Conservation (phyloP, 116 monocot genomes). For the Papilionanthe hybrid region DNA sequence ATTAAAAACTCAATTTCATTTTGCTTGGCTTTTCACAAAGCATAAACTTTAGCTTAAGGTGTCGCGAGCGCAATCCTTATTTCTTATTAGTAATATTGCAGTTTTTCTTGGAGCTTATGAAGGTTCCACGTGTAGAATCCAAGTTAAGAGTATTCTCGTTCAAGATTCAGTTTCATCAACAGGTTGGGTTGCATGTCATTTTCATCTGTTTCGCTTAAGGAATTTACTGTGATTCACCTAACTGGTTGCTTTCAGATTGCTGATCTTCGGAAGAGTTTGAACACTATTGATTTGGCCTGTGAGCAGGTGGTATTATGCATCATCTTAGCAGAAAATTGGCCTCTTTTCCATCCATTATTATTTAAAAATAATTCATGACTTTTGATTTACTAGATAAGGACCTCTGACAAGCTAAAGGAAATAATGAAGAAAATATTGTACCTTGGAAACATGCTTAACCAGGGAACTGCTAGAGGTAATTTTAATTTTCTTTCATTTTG, state of each 20-base stretch:
- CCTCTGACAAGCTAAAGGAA: constrained; percentile 57
- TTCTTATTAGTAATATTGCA: constrained; percentile 18
- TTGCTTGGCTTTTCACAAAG: background rate
- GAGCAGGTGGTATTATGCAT: constrained; percentile 23
- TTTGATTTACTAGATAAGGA: constrained; percentile 33
- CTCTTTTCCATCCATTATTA: background rate
- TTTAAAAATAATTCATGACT: background rate
- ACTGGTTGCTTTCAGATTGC: constrained; percentile 27
- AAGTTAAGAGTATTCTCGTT: constrained; percentile 57
- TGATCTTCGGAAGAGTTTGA: constrained; percentile 53
- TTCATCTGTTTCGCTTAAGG: constrained; percentile 4
- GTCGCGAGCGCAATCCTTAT: background rate
- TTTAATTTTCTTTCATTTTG: background rate
- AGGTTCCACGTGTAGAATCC: constrained; percentile 59
- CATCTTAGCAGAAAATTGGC: background rate
- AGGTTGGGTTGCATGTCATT: constrained; percentile 22
- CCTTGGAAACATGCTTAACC: constrained; percentile 66
- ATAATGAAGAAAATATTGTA: constrained; percentile 60
- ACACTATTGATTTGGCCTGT: constrained; percentile 32
- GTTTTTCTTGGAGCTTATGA: constrained; percentile 69
- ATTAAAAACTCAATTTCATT: background rate
- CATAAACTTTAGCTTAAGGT: background rate
- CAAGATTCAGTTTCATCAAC: constrained; percentile 56
- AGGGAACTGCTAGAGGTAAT: constrained; percentile 64
- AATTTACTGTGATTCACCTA: background rate